Base-by-base conservation (phyloP, 176 grass and related monocot species). In the Melocanna baccifera region DNA sequence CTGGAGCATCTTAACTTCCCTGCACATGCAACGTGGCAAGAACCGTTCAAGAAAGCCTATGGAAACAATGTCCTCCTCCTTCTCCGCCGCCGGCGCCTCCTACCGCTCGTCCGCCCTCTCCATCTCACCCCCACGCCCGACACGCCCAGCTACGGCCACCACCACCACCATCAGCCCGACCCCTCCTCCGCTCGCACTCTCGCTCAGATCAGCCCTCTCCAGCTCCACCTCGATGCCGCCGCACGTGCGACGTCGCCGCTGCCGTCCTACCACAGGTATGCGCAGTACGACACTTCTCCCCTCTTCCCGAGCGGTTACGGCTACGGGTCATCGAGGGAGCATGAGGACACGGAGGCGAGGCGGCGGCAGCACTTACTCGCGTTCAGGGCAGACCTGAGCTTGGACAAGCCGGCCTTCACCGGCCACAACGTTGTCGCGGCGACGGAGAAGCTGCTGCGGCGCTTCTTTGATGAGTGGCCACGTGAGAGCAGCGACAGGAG, bases 11-110 rank as follows among this genome's bases (percentile, higher is more conserved):
- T 36, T 36, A 36, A 36, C 34, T 36, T 36, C 34, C 4, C 34
- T 36, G 12, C 95, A 97, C 82, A 91, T 97, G 82, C 95, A 97
- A 90, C 88, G 95, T 81, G 95, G 95, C 66, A 97, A 94, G 82
- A 93, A 89, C 91, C 91, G 95, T 97, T 97, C 95, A 94, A 97
- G 95, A 94, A 97, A 97, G 95, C 92, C 92, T 93, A 91, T 94
- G 95, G 95, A 94, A 91, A 69, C 80, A 11, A 23, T 77, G 9
- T 43, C 64, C 43, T 47, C 75, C 9, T 55, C 75, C 8, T 9
- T 58, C 55, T 8, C 55, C 22, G 55, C 22, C 55, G 48, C 55
- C 1, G 69, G 76, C 18, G 41, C 39, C 3, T 37, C 78, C 3
- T 89, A 89, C 88, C 71, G 78, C 7, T 78, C 79, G 0, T 72